Evolutionary conservation across 306 rosid genomes (phyloP).

Genomic region (Cercis canadensis): DNA sequence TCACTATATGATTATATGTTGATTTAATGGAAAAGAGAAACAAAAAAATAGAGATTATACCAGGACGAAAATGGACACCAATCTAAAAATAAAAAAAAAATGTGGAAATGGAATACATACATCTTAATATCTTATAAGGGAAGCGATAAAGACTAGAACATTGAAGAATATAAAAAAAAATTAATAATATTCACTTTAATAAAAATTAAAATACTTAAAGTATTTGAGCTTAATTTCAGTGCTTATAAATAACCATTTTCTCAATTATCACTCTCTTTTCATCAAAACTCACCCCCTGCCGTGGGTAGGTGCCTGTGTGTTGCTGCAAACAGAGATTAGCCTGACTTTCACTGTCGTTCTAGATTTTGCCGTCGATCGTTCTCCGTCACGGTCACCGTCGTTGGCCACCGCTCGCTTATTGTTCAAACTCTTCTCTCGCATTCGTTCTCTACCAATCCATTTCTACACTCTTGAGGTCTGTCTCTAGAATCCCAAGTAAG

Average conservation of each 20-base stretch:
- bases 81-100: too few relatives aligned
- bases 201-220: not conserved
- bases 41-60: too few relatives aligned
- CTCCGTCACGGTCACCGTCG: slow-evolving; percentile 32
- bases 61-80: too few relatives aligned
- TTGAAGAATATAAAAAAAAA: too few relatives aligned
- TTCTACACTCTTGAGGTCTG: slow-evolving; percentile 11
- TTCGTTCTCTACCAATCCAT: slow-evolving; percentile 15
- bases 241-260: not conserved
- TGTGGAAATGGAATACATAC: too few relatives aligned
- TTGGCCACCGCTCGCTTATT: slow-evolving; percentile 9
- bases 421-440: slow-evolving; percentile 13
- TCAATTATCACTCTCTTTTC: not conserved
- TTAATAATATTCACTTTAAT: too few relatives aligned
- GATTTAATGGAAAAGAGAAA: too few relatives aligned
- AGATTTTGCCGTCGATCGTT: slow-evolving; percentile 59
- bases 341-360: slow-evolving; percentile 12
- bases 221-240: not conserved
- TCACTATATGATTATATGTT: too few relatives aligned
- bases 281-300: slow-evolving; percentile 5
- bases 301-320: slow-evolving; percentile 35
- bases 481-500: slow-evolving; percentile 42
- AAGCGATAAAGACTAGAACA: too few relatives aligned
- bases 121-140: too few relatives aligned
- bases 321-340: slow-evolving; percentile 20